These are phyloP conservation scores for Viridothelium virens DNA, from an alignment of 495 filamentous ascomycete genomes.

Conservation along the genomic window DNA sequence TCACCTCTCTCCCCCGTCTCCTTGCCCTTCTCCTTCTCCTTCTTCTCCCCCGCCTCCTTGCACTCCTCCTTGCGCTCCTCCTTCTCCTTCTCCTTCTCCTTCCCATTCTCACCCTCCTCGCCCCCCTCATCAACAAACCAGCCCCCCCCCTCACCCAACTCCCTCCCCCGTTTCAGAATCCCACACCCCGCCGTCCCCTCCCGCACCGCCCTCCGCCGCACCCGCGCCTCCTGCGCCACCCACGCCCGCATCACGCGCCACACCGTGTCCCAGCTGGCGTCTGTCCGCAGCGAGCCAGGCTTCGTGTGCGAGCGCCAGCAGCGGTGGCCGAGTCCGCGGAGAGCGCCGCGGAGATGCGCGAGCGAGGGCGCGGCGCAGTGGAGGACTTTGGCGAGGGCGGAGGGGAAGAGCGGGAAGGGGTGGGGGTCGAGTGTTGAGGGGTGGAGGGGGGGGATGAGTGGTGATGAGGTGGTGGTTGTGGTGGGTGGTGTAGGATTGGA, in stretches of 20 bases:
- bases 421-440: conserved; percentile 55
- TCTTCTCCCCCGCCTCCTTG: conserved; percentile 5
- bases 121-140: conserved; percentile 27
- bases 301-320: conserved; percentile 79
- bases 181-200: conserved; percentile 59
- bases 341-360: conserved; percentile 66
- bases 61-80: too few relatives aligned
- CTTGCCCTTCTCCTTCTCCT: conserved; percentile 17
- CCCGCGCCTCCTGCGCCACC: conserved; percentile 64
- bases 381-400: conserved; percentile 59
- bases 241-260: conserved; percentile 96
- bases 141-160: conserved; percentile 35
- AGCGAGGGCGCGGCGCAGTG: conserved; percentile 69
- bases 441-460: conserved; percentile 26
- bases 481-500: too few relatives aligned
- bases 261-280: conserved; percentile 78
- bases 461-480: not conserved
- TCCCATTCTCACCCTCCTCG: conserved; percentile 26
- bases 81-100: not conserved
- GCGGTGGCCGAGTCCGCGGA: conserved; percentile 69
- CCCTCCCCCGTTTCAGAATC: conserved; percentile 43
- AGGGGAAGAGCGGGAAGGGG: conserved; percentile 83
- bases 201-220: conserved; percentile 62
- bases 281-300: conserved; percentile 79
- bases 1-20: conserved; percentile 22